A percentile compares a stretch with the other conserved stretches of the same genome.
Evolutionary conservation across 176 grass and related monocot species (phyloP).

Genomic region (Oryza meridionalis): DNA sequence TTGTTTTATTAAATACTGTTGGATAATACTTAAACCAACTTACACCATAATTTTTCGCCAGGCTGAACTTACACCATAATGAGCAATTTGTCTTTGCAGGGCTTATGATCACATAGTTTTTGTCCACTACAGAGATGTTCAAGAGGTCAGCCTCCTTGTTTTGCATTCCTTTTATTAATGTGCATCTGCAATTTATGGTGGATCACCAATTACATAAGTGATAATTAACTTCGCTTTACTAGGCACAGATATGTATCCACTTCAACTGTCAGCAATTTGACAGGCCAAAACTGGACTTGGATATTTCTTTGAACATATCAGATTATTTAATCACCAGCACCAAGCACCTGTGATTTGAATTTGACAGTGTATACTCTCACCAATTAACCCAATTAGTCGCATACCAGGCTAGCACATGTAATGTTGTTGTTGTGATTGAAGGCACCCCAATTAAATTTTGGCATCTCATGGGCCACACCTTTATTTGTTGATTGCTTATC

Average conservation of each 20-base stretch:
- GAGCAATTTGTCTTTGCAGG: slow-evolving; percentile 63
- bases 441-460: slow-evolving; percentile 7
- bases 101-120: slow-evolving; percentile 91
- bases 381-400: slow-evolving; percentile 13
- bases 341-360: background rate
- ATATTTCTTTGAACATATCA: slow-evolving; percentile 12
- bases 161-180: slow-evolving; percentile 38
- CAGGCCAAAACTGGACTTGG: background rate
- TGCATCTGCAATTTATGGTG: slow-evolving; percentile 14
- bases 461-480: background rate
- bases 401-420: background rate
- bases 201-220: slow-evolving; percentile 7
- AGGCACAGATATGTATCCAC: slow-evolving; percentile 6
- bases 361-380: background rate
- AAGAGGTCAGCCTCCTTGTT: slow-evolving; percentile 62
- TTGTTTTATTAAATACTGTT: slow-evolving; percentile 8
- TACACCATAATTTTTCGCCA: slow-evolving; percentile 1
- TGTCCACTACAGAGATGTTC: slow-evolving; percentile 89
- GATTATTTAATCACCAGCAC: slow-evolving; percentile 9
- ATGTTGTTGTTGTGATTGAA: slow-evolving; percentile 16
- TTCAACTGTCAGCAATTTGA: slow-evolving; percentile 14
- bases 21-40: background rate
- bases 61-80: slow-evolving; percentile 11
- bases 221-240: background rate
- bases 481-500: slow-evolving; percentile 36